phyloP scores from a whole-genome alignment of 1,139 yeast species.

The Yarrowia galli region DNA sequence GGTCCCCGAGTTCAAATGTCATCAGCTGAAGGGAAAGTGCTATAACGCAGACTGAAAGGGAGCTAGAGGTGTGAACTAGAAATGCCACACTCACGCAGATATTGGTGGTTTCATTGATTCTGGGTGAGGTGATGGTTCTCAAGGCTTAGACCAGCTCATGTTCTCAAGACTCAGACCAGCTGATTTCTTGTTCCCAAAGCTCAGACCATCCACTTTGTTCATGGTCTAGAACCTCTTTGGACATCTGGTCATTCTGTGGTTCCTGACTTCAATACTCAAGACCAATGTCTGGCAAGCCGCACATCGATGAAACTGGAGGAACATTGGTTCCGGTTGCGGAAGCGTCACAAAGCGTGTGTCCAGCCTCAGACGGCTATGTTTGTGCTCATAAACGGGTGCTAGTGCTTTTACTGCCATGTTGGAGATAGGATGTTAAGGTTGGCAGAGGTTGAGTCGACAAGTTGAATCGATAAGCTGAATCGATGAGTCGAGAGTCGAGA shows the following conservation, averaged over 20 bases:
- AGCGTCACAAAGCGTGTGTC: slow-evolving; percentile 10
- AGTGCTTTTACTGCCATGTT: slow-evolving; percentile 2
- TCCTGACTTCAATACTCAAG: slow-evolving; percentile 6
- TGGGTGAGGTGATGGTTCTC: too few relatives aligned
- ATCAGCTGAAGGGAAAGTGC: too few relatives aligned
- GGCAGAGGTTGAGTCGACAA: neutral
- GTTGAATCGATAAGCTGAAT: neutral
- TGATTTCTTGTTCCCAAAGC: too few relatives aligned
- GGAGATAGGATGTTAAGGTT: too few relatives aligned
- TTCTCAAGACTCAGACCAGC: too few relatives aligned
- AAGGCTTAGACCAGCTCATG: too few relatives aligned
- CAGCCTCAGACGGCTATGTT: neutral
- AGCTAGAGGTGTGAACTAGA: too few relatives aligned
- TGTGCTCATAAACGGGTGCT: neutral
- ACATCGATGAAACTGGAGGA: slow-evolving; percentile 4
- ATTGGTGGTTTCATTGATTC: too few relatives aligned
- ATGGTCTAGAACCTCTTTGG: neutral
- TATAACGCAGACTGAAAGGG: too few relatives aligned
- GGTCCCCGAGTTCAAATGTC: too few relatives aligned
- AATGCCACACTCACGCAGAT: too few relatives aligned
- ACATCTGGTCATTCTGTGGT: neutral
- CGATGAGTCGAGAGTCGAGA: neutral
- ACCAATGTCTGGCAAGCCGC: slow-evolving; percentile 13
- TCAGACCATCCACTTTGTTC: too few relatives aligned
- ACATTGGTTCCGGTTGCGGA: neutral